phyloP scores from a whole-genome alignment of 176 grass and related monocot species.

The Cenchrus fungigraminus region DNA sequence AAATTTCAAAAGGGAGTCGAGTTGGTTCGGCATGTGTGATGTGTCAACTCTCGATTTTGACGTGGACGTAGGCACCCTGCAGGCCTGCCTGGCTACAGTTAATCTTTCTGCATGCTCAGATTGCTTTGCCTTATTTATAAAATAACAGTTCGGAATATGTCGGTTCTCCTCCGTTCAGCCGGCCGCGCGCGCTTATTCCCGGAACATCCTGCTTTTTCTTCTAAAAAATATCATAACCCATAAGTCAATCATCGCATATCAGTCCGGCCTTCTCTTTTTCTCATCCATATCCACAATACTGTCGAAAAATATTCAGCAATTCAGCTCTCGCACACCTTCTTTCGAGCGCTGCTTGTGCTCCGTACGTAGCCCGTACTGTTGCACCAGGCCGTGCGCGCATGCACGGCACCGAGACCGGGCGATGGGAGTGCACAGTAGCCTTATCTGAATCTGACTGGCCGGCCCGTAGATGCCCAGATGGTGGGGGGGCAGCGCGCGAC shows the following conservation, averaged over 20 bases:
- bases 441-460: background rate
- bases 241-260: background rate
- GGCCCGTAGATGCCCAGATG: too few species aligned
- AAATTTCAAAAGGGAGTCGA: background rate
- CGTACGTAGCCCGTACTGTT: background rate
- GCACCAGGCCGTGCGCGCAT: background rate
- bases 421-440: background rate
- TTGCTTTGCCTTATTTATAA: constrained; percentile 9
- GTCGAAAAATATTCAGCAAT: background rate
- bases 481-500: background rate
- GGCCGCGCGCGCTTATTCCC: background rate
- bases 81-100: background rate
- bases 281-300: background rate
- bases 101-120: background rate
- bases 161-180: constrained; percentile 12
- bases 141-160: constrained; percentile 28
- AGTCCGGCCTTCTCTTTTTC: too few species aligned
- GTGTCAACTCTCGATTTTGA: constrained; percentile 26
- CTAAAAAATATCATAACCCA: background rate
- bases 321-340: too few species aligned
- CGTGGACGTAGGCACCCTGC: background rate
- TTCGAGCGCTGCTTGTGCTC: background rate
- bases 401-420: background rate
- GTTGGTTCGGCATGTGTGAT: constrained; percentile 1
- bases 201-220: background rate